Evolutionary conservation across 768 basidiomycete species (phyloP), one percentile per base, ranked within the genome.

Genomic region (Cystofilobasidium bisporidii): DNA sequence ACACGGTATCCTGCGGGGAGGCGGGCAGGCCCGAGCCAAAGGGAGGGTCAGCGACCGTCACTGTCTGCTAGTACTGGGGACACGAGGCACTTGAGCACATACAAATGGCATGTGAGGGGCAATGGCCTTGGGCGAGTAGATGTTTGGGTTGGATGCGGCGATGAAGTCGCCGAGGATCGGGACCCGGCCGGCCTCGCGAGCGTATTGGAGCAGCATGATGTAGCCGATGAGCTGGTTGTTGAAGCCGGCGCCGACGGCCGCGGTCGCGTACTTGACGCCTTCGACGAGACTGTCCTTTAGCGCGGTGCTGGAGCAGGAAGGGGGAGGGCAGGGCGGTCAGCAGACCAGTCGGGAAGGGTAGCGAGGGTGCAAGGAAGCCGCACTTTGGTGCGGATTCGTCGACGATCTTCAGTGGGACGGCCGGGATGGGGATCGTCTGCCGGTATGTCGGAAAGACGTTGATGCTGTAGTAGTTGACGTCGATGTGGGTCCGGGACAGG

Each of bases 141-240:
- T 56, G 30, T 22, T 56, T 4, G 53, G 53, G 53, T 56, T 22
- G 22, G 47, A 48, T 6, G 43, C 43, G 3, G 50, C 22, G 24
- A 56, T 17, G 28, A 30, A 56, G 53, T 56, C 53, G 53, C 53
- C 53, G 15, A 56, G 53, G 53, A 56, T 56, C 15, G 53, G 53
- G 15, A 56, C 53, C 6, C 53, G 53, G 9, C 30, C 30, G 28
- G 53, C 53, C 28, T 22, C 18, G 18, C n/a, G 53, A 2, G 53
- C 26, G 53, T 56, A 56, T 30, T n/a, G 53, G 15, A 56, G 53
- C 14, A 56, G 30, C 28, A 22, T n/a, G 53, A 56, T 32, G 53
- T 30, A 18, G 30, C 3, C 26, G 30, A 32, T 56, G 18, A 56
- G 28, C 30, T 56, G 53, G 53, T 56, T 56, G 53, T 56, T 56